A percentile compares a stretch with the other conserved stretches of the same genome.
Evolutionary conservation across 148 eudicot genomes (phyloP).

Genomic region (Gaultheria prostrata): DNA sequence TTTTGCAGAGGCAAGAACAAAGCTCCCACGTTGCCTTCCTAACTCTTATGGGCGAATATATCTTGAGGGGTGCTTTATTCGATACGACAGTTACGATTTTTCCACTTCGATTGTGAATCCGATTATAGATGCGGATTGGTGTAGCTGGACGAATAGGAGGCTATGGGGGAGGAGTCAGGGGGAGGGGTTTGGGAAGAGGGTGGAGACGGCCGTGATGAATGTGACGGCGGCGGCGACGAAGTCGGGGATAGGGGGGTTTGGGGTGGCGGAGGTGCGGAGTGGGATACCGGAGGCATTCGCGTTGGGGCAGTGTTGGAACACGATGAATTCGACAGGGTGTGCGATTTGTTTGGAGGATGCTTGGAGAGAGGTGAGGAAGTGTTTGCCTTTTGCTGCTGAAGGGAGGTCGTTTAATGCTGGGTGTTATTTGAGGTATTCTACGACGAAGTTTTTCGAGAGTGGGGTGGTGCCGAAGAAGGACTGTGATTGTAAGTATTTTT

Average conservation of each 20-base stretch:
- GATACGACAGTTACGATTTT: slow-evolving; percentile 10
- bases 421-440: slow-evolving; percentile 14
- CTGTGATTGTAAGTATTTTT: background rate
- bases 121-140: background rate
- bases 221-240: background rate
- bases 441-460: background rate
- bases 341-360: slow-evolving; percentile 9
- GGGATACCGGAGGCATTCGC: background rate
- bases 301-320: slow-evolving; percentile 15
- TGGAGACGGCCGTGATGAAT: background rate
- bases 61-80: background rate
- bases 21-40: background rate
- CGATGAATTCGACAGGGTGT: slow-evolving; percentile 9
- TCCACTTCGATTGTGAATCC: background rate
- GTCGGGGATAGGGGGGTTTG: background rate
- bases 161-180: background rate
- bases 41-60: background rate
- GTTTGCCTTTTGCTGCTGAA: slow-evolving; percentile 1
- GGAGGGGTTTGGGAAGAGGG: background rate
- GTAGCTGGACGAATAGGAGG: background rate
- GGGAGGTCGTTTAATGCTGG: slow-evolving; percentile 12
- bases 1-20: slow-evolving; percentile 6
- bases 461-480: background rate
- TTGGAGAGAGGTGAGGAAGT: background rate
- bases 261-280: background rate